Evolutionary conservation across 108 stramenopile species (phyloP), one percentile per base, ranked within the genome.

Genomic region (Poteriospumella lacustris): DNA sequence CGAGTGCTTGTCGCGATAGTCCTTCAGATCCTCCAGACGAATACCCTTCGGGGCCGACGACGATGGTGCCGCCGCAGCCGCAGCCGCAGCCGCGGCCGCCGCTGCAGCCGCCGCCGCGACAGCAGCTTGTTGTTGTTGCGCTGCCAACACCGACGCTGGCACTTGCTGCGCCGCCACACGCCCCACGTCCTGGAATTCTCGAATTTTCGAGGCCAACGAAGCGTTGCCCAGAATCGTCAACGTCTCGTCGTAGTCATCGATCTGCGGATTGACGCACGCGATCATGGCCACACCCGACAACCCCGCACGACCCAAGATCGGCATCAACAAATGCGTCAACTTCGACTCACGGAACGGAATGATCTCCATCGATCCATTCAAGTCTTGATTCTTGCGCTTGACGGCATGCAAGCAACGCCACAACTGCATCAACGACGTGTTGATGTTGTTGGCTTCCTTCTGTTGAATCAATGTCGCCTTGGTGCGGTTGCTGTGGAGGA

Each of bases 321-420:
- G 87, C 91, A 92, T 92, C 79, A 99, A 96, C 77, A 99, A 86
- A 52, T 94, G 94, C 5, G 96, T 96, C 67, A 99, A 86, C 85
- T 97, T 99, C 62, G 89, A 91, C 77, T 97, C 98, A 28, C 98
- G 92, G 82, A 91, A 99, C 0, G 97, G 97, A 5, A 97, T 88
- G 1, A 92, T 81, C 26, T 79, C 77, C 26, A 36, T 78, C 3
- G 44, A 24, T 31, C 81, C 75, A 1, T 31, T 19, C 39, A 29
- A 59, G 44, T 43, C 68, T 29, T 88, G 82, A 58, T 90, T 89
- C 64, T 91, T 82, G 0, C 91, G 88, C 89, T 96, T 88, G 44
- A 85, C 85, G 36, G 90, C 90, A 29, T 73, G 5, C 31, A 99
- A 85, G 81, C 98, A 99, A 43, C 92, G 85, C 95, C 93, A 95